Evolutionary conservation across 1,284 basidiomycete genomes (phyloP).

Genomic region (Takashimella koratensis): DNA sequence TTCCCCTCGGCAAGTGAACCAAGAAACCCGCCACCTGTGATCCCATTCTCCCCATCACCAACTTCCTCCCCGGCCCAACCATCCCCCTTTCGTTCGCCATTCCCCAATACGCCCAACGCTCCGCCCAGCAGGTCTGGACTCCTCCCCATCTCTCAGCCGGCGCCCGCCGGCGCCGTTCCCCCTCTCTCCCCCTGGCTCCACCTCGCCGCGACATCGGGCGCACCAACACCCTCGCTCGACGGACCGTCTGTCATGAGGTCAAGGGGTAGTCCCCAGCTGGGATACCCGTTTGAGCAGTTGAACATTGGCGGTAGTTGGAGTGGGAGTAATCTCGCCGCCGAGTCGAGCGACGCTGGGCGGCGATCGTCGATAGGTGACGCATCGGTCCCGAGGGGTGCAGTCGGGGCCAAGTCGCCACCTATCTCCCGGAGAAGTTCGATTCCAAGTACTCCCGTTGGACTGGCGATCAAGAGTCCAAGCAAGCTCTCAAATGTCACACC

Average conservation of each 20-base stretch:
- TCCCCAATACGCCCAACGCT: conserved; percentile 1
- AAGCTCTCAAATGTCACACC: neutral
- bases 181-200: conserved; percentile 42
- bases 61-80: conserved; percentile 18
- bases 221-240: conserved; percentile 46
- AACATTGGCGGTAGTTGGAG: conserved; percentile 43
- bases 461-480: neutral
- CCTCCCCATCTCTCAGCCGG: neutral
- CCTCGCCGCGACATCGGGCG: conserved; percentile 45
- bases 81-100: conserved; percentile 3
- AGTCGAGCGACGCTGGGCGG: too few species aligned
- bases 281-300: conserved; percentile 46
- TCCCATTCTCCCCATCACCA: conserved; percentile 26
- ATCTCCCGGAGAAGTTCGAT: neutral
- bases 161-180: too few species aligned
- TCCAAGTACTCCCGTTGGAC: neutral
- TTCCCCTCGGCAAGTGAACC: conserved; percentile 23
- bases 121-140: neutral
- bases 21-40: conserved; percentile 17
- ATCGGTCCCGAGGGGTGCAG: neutral
- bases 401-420: neutral
- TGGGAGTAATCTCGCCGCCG: conserved; percentile 30
- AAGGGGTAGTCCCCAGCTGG: conserved; percentile 40
- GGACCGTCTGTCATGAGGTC: conserved; percentile 21
- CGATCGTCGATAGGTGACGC: neutral